Base-by-base conservation (phyloP, 805 yeast genomes). In the Candida argentea region DNA sequence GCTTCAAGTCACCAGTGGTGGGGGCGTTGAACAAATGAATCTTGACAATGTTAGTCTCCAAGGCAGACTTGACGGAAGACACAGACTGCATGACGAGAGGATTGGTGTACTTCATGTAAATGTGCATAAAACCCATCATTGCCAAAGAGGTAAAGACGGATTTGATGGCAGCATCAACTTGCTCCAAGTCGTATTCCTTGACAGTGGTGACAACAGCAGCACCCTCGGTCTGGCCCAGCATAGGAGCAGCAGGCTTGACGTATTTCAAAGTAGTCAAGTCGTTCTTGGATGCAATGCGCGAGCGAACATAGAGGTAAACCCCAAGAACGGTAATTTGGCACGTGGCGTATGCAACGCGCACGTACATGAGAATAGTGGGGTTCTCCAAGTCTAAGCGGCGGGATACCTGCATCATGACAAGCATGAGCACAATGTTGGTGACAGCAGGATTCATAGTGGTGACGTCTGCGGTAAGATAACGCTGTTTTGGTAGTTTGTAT, bases 41-140 rank as follows among this genome's bases (percentile, higher is more conserved):
- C 67, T 84, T 76, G 45, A 89, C 94, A 42, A 85, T 74, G 63
- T 86, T 86, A 48, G 83, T 64, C 65, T 91, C 97, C 32, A 85
- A 61, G 26, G 94, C 94, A 43, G 82, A 65, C 73, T 91, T 91
- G 46, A 91, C 64, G 29, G 95, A 89, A 29, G 93, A 73, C 44
- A 91, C 73, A 39, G 87, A 76, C 67, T 91, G 97, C 86, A 89
- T 81, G 43, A 91, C 76, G 53, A 91, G 72, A 35, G 98, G 98
- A 63, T 91, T 86, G 57, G 96, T 86, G 70, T 85, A 91, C 61
- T 85, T 81, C 93, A 91, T 75, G 75, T 89, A 89, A 37, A 91
- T 50, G 61, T 91, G 98, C 97, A 89, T 87, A 76, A 89, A 82
- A 15, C 80, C 94, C 87, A 91, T 87, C 94, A 91, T 85, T 46